phyloP scores from a whole-genome alignment of 2,329 filamentous ascomycete species.

The Verticillium dahliae region DNA sequence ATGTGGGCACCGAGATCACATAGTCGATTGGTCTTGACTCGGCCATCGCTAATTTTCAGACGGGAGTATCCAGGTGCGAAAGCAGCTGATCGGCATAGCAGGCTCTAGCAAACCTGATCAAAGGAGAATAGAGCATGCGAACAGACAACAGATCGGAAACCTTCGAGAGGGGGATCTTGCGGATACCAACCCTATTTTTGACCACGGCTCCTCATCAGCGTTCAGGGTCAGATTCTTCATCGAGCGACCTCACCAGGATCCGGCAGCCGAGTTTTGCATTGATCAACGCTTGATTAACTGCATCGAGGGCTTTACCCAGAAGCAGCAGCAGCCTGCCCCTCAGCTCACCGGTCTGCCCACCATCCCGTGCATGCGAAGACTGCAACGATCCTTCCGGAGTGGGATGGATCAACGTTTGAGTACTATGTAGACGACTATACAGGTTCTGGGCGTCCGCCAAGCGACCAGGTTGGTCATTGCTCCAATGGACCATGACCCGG shows the following conservation, averaged over 20 bases:
- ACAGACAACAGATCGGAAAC: not conserved
- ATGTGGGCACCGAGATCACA: slow-evolving; percentile 6
- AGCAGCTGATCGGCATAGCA: not conserved
- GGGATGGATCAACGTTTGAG: not conserved
- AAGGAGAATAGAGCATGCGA: not conserved
- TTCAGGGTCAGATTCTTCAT: not conserved
- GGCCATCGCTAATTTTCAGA: slow-evolving; percentile 6
- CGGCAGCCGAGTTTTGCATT: not conserved
- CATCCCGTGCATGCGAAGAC: not conserved
- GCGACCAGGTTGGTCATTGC: not conserved
- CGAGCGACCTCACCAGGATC: not conserved
- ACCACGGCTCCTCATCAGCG: not conserved
- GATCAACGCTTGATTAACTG: not conserved
- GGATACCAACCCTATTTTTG: not conserved
- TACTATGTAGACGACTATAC: not conserved
- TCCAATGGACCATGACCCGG: not conserved
- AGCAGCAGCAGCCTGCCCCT: not conserved
- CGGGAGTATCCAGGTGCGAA: not conserved
- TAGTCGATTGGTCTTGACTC: slow-evolving; percentile 4
- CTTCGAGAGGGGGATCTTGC: not conserved
- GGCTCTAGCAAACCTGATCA: too few relatives aligned
- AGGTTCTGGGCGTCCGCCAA: not conserved
- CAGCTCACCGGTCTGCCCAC: not conserved
- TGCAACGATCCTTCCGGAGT: not conserved
- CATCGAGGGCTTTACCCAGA: not conserved